Conservation (phyloP, 768 basidiomycete species). For the Russula sp. region DNA sequence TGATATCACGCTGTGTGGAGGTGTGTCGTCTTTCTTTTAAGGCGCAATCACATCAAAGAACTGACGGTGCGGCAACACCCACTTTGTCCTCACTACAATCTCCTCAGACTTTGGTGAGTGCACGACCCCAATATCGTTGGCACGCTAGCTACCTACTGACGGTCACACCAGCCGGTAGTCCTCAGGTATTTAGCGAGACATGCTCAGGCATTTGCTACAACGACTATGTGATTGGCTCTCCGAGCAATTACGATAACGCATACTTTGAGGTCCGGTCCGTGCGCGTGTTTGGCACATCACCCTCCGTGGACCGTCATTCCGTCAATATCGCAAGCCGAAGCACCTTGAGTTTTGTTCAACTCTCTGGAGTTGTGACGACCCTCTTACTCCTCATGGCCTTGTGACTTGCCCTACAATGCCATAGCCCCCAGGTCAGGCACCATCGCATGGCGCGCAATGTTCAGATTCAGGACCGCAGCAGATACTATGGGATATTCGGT, state of each 20-base stretch:
- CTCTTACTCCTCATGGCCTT: not conserved
- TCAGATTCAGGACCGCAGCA: no score
- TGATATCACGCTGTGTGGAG: conserved; percentile 67
- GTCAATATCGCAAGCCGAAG: not conserved
- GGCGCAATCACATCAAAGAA: no score
- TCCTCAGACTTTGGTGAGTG: conserved; percentile 12
- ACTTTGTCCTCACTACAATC: not conserved
- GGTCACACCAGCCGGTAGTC: conserved; percentile 12
- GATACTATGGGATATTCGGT: not conserved
- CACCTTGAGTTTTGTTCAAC: not conserved
- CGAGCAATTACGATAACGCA: conserved; percentile 29
- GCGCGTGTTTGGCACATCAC: conserved; percentile 25
- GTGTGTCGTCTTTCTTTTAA: conserved; percentile 31
- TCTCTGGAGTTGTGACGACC: not conserved
- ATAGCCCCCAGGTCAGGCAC: conserved; percentile 1
- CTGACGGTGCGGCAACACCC: not conserved
- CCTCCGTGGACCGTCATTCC: not conserved
- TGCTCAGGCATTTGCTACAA: conserved; percentile 21
- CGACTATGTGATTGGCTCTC: conserved; percentile 32
- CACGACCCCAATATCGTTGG: not conserved
- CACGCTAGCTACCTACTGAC: no score
- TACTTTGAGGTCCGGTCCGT: conserved; percentile 39
- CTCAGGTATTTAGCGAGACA: conserved; percentile 6
- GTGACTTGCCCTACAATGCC: no score
- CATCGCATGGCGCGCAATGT: no score